phyloP scores from a whole-genome alignment of 805 yeast genomes.

The Candida stauntonica region DNA sequence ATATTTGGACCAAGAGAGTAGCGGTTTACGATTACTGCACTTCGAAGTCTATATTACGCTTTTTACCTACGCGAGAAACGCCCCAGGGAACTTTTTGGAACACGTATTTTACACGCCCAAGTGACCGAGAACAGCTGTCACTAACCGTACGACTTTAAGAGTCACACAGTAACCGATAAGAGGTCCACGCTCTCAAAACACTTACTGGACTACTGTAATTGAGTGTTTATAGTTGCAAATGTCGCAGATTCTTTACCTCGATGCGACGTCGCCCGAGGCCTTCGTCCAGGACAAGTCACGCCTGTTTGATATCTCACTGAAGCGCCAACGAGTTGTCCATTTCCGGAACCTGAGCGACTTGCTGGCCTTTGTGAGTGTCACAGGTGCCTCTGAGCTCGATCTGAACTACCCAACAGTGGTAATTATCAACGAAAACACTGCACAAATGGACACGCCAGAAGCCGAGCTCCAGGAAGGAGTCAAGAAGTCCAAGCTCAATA shows the following conservation, averaged over 20 bases:
- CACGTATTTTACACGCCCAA: too few relatives aligned
- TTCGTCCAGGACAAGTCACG: conserved; percentile 10
- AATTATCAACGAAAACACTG: conserved; percentile 19
- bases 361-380: conserved; percentile 16
- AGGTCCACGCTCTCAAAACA: too few relatives aligned
- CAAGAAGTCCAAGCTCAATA: conserved; percentile 11
- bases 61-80: too few relatives aligned
- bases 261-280: conserved; percentile 11
- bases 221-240: too few relatives aligned
- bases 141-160: too few relatives aligned
- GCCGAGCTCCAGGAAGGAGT: not conserved
- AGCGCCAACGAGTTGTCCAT: conserved; percentile 1
- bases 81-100: too few relatives aligned
- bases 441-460: not conserved
- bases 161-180: too few relatives aligned
- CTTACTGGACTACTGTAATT: too few relatives aligned
- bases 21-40: too few relatives aligned
- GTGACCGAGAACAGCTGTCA: too few relatives aligned
- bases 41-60: too few relatives aligned
- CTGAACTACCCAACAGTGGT: conserved; percentile 25
- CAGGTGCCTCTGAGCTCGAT: conserved; percentile 27
- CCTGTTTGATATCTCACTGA: conserved; percentile 17
- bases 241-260: conserved; percentile 24
- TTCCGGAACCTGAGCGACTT: conserved; percentile 18
- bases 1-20: too few relatives aligned